Base-by-base conservation (phyloP, 2,329 filamentous ascomycete genomes). In the Colletotrichum aenigma region DNA sequence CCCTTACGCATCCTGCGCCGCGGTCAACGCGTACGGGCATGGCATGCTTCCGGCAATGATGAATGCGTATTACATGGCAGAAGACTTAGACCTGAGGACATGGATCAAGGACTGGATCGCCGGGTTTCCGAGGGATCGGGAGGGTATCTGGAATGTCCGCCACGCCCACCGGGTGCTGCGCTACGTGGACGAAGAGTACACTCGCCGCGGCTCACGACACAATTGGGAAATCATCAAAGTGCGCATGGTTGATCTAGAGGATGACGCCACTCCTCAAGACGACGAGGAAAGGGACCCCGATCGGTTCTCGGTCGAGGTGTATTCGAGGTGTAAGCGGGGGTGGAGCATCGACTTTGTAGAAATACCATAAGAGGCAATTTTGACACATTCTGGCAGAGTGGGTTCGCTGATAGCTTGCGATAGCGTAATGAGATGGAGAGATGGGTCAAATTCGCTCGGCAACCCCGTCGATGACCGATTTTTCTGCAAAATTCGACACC, bases 341-440 rank as follows among this genome's bases (percentile, higher is more conserved):
- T 72, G 64, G 64, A 72, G 70, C 30, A 62, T 72, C n/a, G 70
- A 72, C 21, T 72, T 67, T 72, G 64, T 72, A 13, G 70, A 72
- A 67, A 61, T 72, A 67, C 70, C 70, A 7, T 72, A 30, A 68
- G 6, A 36, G 36, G 52, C 21, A 71, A 60, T 71, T 61, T 13
- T 21, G 26, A 34, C 10, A 3, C 28, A 30, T 5, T 18, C 13
- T n/a, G 18, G 18, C 26, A 21, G 10, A 7, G 56, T 61, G 56
- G 56, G 26, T 30, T 52, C 0, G 26, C 56, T 34, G 28, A 61
- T 61, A 61, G 56, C 56, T 61, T 61, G 7, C 56, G 56, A 61
- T 28, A 61, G 56, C 56, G 56, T 30, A 58, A 58, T 28, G 24
- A 28, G 4, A n/a, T 28, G 56, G 2, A 30, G 16, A 28, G 28